These are phyloP conservation scores for Irpex lacteus DNA, from an alignment of 1,284 basidiomycete species.

Conservation along the genomic window DNA sequence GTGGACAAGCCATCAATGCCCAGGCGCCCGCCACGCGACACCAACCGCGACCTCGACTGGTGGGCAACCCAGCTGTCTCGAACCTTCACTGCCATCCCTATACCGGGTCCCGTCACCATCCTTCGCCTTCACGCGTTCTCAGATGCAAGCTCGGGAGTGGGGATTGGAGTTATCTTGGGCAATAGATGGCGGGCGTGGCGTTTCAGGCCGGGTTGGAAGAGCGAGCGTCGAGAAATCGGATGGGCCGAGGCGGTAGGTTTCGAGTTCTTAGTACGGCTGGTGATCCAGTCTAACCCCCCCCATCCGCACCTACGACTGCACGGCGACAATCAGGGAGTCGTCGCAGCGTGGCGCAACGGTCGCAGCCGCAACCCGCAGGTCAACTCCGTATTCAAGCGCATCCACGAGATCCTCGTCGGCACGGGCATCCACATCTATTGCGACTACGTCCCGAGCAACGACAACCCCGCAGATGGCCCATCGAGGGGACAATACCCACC, in stretches of 20 bases:
- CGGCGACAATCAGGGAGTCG: slow-evolving; percentile 40
- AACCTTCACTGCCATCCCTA: slow-evolving; percentile 11
- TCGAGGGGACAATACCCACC: slow-evolving; percentile 33
- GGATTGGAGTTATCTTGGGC: slow-evolving; percentile 35
- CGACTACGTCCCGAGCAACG: slow-evolving; percentile 22
- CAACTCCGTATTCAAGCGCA: slow-evolving; percentile 30
- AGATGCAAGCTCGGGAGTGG: slow-evolving; percentile 39
- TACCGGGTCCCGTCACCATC: slow-evolving; percentile 28
- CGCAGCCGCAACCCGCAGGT: slow-evolving; percentile 30
- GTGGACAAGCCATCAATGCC: slow-evolving; percentile 26
- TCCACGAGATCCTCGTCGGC: slow-evolving; percentile 13
- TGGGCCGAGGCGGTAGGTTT: slow-evolving; percentile 33
- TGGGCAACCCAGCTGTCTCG: slow-evolving; percentile 27
- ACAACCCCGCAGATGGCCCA: slow-evolving; percentile 40
- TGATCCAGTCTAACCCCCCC: slow-evolving; percentile 13
- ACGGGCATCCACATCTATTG: background rate
- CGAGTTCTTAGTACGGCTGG: slow-evolving; percentile 29
- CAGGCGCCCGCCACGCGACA: slow-evolving; percentile 19
- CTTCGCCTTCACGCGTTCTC: slow-evolving; percentile 35
- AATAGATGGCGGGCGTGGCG: slow-evolving; percentile 34
- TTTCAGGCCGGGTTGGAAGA: slow-evolving; percentile 33
- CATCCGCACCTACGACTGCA: slow-evolving; percentile 25
- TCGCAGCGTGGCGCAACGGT: slow-evolving; percentile 34
- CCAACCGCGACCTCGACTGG: slow-evolving; percentile 33
- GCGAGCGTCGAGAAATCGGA: slow-evolving; percentile 17